These are phyloP conservation scores for peach (Prunus persica) DNA, from an alignment of 306 rosid species.

Conservation along the genomic window Prunus_persica_NCBIv2 NC_034013.1:2063001-2063500, in stretches of 20 bases:
- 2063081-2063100: constrained; percentile 76
- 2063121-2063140: constrained; percentile 66
- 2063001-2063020: background rate
- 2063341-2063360: constrained; percentile 68
- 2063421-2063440: constrained; percentile 94
- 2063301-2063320: background rate
- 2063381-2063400: constrained; percentile 88
- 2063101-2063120: constrained; percentile 78
- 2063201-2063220: constrained; percentile 76
- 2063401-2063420: constrained; percentile 96
- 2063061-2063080: constrained; percentile 71
- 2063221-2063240: constrained; percentile 64
- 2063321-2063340: background rate
- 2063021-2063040: constrained; percentile 8
- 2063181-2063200: constrained; percentile 80
- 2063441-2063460: constrained; percentile 92
- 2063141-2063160: constrained; percentile 78
- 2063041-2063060: constrained; percentile 79
- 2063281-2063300: background rate
- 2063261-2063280: too few relatives aligned
- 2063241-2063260: constrained; percentile 32
- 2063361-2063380: constrained; percentile 93
- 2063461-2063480: constrained; percentile 95
- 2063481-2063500: constrained; percentile 85
- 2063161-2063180: constrained; percentile 71